Percentiles rank a stretch among this genome's conserved stretches.
Evolutionary conservation across 2,329 filamentous ascomycete genomes (phyloP).

Genomic region (Calycina herbarum): DNA sequence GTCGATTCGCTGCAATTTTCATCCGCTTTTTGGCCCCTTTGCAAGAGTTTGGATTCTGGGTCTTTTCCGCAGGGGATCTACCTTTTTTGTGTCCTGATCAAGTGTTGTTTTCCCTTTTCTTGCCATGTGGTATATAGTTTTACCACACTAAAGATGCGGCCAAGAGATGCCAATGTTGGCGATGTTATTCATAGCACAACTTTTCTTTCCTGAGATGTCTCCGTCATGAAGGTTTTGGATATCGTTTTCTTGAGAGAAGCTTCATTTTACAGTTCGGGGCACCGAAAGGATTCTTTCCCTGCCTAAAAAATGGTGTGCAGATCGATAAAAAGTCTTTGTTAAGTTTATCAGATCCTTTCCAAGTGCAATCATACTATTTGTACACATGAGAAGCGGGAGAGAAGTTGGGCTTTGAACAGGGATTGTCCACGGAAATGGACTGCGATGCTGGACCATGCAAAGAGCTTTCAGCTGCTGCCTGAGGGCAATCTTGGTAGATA

Average conservation of each 20-base stretch:
- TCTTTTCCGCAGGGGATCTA: background rate
- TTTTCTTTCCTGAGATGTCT: background rate
- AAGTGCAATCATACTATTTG: background rate
- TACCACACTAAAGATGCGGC: background rate
- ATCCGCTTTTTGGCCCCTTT: background rate
- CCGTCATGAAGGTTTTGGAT: background rate
- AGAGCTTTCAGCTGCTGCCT: background rate
- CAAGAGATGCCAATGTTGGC: background rate
- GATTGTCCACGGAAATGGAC: background rate
- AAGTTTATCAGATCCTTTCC: background rate
- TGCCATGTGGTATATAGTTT: no score
- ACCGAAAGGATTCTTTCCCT: background rate
- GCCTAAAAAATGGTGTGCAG: background rate
- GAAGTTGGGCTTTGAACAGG: background rate
- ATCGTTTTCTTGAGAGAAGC: background rate
- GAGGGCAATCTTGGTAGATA: background rate
- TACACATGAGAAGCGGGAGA: background rate
- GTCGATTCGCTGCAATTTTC: constrained; percentile 1
- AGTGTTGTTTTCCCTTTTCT: no score
- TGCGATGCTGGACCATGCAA: constrained; percentile 1
- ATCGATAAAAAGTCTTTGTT: background rate
- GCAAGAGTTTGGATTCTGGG: background rate
- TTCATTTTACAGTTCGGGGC: background rate
- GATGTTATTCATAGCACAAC: background rate
- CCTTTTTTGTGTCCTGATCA: background rate